Conservation (phyloP, 192 early-diverging fungal species). For the Entomortierella beljakovae region DNA sequence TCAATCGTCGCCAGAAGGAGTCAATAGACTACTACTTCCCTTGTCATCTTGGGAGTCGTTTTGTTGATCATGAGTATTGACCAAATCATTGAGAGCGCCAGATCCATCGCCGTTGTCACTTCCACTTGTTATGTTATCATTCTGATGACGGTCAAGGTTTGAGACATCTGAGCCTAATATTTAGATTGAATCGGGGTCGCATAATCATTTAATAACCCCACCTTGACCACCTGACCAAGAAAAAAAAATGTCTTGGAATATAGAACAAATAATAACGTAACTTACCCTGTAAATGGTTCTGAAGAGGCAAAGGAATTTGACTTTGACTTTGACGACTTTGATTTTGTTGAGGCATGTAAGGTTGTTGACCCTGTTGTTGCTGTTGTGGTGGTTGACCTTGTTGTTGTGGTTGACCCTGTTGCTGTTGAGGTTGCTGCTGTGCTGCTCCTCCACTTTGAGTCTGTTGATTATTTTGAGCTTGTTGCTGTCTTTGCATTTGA, state of each 20-base stretch:
- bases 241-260: no score
- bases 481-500: constrained; percentile 25
- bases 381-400: background rate
- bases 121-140: background rate
- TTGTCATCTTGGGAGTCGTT: constrained; percentile 3
- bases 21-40: constrained; percentile 29
- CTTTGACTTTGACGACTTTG: no score
- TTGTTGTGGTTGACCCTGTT: constrained; percentile 10
- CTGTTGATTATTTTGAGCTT: constrained; percentile 6
- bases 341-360: constrained; percentile 10
- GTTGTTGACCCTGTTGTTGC: constrained; percentile 9
- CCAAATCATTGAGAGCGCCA: background rate
- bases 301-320: constrained; percentile 5
- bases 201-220: no score
- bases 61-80: background rate
- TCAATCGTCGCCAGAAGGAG: constrained; percentile 31
- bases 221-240: no score
- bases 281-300: background rate
- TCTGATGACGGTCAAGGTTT: background rate
- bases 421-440: constrained; percentile 13
- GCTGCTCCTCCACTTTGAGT: constrained; percentile 7
- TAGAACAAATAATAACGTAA: no score
- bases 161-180: background rate
- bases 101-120: background rate
- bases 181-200: no score